phyloP scores from a whole-genome alignment of 305 asterid species.

The Rubia tinctorum region DNA sequence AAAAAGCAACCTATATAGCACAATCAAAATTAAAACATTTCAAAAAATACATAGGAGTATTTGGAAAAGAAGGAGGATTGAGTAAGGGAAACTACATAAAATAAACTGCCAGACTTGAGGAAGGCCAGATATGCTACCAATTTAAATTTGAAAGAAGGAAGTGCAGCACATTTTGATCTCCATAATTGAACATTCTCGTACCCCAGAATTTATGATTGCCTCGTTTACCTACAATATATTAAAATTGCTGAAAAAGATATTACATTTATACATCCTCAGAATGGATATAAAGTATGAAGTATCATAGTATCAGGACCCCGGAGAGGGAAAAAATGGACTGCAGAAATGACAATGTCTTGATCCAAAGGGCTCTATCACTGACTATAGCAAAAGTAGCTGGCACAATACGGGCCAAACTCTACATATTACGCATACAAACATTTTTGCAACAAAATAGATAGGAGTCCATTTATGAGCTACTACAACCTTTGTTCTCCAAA shows the following conservation, averaged over 20 bases:
- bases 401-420: background rate
- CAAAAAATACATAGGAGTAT: background rate
- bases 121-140: constrained; percentile 44
- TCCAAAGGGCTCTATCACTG: background rate
- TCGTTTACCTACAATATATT: constrained; percentile 71
- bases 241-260: background rate
- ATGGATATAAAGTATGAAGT: background rate
- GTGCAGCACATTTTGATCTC: constrained; percentile 91
- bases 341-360: background rate
- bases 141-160: constrained; percentile 96
- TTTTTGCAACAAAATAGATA: background rate
- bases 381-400: background rate
- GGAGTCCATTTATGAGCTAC: background rate
- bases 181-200: constrained; percentile 95
- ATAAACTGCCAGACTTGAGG: no score
- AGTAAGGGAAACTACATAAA: constrained; percentile 14
- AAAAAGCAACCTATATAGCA: background rate
- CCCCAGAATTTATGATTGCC: constrained; percentile 99
- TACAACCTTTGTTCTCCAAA: background rate
- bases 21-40: background rate
- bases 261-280: background rate
- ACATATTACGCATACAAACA: background rate
- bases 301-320: background rate
- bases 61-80: constrained; percentile 8
- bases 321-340: background rate